phyloP scores from a whole-genome alignment of 1,284 basidiomycete genomes.

The Leccinum laetum region DNA sequence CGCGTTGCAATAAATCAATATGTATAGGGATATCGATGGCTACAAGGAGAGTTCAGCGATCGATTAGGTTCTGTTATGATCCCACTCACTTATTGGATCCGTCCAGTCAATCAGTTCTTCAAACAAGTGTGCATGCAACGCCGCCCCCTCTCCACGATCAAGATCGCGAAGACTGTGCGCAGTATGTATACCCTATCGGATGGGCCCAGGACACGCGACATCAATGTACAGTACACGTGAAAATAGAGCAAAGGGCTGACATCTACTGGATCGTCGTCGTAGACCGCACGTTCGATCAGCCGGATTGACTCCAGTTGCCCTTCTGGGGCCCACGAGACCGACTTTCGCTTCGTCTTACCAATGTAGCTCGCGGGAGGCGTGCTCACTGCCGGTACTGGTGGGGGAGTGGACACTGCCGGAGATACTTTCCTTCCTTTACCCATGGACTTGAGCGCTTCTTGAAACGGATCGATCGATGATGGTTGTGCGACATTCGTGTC shows the following conservation, averaged over 20 bases:
- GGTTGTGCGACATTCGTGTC: conserved; percentile 70
- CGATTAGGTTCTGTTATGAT: conserved; percentile 12
- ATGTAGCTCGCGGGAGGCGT: conserved; percentile 37
- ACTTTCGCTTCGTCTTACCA: conserved; percentile 66
- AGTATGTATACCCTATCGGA: conserved; percentile 62
- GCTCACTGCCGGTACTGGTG: conserved; percentile 31
- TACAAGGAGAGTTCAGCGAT: conserved; percentile 32
- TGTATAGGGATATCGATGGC: conserved; percentile 63
- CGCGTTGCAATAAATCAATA: conserved; percentile 53
- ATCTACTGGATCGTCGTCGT: conserved; percentile 81
- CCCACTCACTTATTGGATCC: conserved; percentile 65
- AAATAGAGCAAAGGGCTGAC: conserved; percentile 57
- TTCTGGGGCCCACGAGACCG: conserved; percentile 76
- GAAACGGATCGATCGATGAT: conserved; percentile 74
- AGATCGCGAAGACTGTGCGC: conserved; percentile 75
- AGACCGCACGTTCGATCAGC: conserved; percentile 79
- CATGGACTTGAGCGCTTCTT: conserved; percentile 77
- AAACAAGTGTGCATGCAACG: conserved; percentile 75
- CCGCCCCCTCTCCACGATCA: conserved; percentile 82
- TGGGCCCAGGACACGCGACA: conserved; percentile 39
- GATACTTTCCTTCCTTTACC: conserved; percentile 57
- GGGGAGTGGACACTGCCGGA: conserved; percentile 43
- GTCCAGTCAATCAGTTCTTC: conserved; percentile 83
- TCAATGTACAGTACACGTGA: conserved; percentile 56
- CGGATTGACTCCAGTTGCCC: conserved; percentile 68